Evolutionary conservation across 305 asterid genomes (phyloP).

Genomic region (Fraxinus angustifolia): DNA sequence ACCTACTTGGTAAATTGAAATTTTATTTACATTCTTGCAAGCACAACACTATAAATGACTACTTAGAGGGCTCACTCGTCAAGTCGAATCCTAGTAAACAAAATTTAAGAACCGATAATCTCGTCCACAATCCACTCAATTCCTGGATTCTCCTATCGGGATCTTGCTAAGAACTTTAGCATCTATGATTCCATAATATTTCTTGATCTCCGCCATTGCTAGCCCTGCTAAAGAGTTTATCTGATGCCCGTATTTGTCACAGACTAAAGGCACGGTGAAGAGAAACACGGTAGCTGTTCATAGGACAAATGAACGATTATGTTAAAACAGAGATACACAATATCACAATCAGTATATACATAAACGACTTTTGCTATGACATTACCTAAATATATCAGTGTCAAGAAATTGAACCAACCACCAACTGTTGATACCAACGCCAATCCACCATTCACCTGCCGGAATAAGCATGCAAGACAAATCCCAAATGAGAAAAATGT

Average conservation of each 20-base stretch:
- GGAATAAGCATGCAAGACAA: neutral
- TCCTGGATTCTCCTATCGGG: neutral
- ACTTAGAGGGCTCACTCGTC: neutral
- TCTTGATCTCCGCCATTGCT: neutral
- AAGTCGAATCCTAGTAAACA: neutral
- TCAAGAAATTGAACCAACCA: neutral
- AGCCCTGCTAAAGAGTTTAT: neutral
- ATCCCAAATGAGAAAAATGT: neutral
- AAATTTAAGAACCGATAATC: neutral
- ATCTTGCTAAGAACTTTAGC: neutral
- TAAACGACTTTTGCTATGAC: neutral
- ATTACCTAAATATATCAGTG: neutral
- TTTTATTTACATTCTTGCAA: neutral
- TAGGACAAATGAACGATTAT: neutral
- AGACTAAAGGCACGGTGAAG: neutral
- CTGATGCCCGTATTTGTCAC: neutral
- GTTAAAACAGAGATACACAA: neutral
- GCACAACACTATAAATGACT: neutral
- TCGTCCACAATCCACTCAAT: neutral
- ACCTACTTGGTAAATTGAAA: neutral
- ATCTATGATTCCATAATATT: neutral
- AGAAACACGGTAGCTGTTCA: neutral
- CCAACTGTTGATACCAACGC: neutral
- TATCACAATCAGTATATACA: neutral
- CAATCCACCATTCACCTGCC: neutral